Conservation (phyloP, 1,284 basidiomycete genomes). For the Apiotrichum gamsii region DNA sequence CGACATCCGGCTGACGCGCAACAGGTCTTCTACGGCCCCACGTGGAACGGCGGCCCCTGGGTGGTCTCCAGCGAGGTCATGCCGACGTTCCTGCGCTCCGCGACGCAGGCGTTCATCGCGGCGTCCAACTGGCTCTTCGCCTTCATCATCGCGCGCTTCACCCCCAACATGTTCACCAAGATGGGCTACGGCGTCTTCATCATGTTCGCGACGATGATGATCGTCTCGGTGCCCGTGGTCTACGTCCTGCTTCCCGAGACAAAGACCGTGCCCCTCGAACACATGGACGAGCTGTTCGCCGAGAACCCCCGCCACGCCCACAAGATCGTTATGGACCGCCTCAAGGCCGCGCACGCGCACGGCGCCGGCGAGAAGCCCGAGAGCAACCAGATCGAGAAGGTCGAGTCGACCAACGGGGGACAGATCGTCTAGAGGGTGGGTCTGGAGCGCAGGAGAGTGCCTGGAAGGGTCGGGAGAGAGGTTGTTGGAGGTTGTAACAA, state of each 20-base stretch:
- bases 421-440: too few species aligned
- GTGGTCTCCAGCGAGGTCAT: slow-evolving; percentile 44
- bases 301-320: too few species aligned
- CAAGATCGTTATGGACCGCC: too few species aligned
- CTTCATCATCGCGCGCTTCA: slow-evolving; percentile 32
- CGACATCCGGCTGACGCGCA: too few species aligned
- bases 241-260: slow-evolving; percentile 14
- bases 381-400: too few species aligned
- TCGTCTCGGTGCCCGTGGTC: slow-evolving; percentile 31
- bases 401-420: too few species aligned
- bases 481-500: too few species aligned
- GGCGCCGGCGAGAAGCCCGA: too few species aligned
- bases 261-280: slow-evolving; percentile 12
- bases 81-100: slow-evolving; percentile 40
- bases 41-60: slow-evolving; percentile 41
- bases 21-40: slow-evolving; percentile 35
- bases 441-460: too few species aligned
- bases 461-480: too few species aligned
- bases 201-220: slow-evolving; percentile 42
- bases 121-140: slow-evolving; percentile 44
- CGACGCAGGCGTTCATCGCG: slow-evolving; percentile 38
- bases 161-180: slow-evolving; percentile 28
- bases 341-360: too few species aligned
- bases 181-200: slow-evolving; percentile 42
- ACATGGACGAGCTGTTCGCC: slow-evolving; percentile 21